Percentiles rank a stretch among this genome's conserved stretches.
These are phyloP conservation scores for Nematocida parisii DNA, from an alignment of 371 early-diverging fungal species.

Conservation along the genomic window DNA sequence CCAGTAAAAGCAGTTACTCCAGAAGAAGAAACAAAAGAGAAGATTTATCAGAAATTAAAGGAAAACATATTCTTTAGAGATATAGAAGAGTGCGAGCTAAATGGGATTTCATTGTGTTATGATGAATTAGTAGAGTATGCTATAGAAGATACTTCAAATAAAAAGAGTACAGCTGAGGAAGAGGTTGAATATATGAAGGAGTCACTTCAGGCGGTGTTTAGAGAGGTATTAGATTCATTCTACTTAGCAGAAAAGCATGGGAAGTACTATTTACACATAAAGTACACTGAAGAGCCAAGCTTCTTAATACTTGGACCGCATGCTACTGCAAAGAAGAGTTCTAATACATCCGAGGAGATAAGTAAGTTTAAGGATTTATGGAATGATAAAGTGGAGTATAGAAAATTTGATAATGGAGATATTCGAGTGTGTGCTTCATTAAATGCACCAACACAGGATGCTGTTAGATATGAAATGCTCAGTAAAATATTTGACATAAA, in stretches of 20 bases:
- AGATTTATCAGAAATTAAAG: background rate
- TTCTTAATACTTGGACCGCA: conserved; percentile 17
- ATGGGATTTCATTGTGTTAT: conserved; percentile 41
- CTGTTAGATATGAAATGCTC: conserved; percentile 35
- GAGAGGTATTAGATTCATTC: conserved; percentile 20
- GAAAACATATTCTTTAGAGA: conserved; percentile 19
- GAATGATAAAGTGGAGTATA: conserved; percentile 33
- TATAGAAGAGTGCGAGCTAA: conserved; percentile 49
- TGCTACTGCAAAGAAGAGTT: background rate
- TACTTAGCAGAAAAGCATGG: conserved; percentile 2
- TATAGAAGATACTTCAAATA: background rate
- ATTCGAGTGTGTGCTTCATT: conserved; percentile 38
- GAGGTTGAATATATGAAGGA: conserved; percentile 1
- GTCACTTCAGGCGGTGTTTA: background rate
- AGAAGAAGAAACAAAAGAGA: conserved; percentile 12
- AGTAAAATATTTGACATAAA: conserved; percentile 17
- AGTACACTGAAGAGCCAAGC: conserved; percentile 14
- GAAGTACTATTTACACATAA: conserved; percentile 38
- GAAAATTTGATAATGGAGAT: conserved; percentile 46
- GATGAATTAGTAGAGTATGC: conserved; percentile 50
- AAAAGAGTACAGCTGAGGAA: background rate
- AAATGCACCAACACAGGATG: background rate
- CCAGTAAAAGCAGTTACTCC: background rate
- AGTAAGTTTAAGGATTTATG: conserved; percentile 22
- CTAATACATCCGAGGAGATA: background rate